A percentile compares a stretch with the other conserved stretches of the same genome.
These are phyloP conservation scores for Haplographium delicatum DNA, from an alignment of 495 filamentous ascomycete species.

Conservation along the genomic window DNA sequence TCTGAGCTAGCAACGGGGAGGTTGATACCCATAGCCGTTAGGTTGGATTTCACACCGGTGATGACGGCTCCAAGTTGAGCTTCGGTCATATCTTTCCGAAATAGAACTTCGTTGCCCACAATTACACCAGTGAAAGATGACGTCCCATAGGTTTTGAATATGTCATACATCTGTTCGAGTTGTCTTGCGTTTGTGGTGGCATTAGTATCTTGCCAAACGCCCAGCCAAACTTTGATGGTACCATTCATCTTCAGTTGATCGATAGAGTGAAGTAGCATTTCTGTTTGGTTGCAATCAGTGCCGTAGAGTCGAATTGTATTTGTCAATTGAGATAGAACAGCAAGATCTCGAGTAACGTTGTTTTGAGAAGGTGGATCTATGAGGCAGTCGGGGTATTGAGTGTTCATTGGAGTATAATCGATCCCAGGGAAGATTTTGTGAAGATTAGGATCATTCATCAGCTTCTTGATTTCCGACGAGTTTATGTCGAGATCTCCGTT, in stretches of 20 bases:
- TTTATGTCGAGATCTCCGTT: constrained; percentile 70
- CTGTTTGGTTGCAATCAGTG: constrained; percentile 96
- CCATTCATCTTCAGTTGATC: constrained; percentile 63
- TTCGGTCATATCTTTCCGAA: constrained; percentile 65
- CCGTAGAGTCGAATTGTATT: constrained; percentile 89
- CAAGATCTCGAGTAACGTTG: constrained; percentile 88
- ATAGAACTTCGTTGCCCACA: constrained; percentile 93
- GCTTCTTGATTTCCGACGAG: constrained; percentile 70
- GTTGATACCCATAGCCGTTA: constrained; percentile 58
- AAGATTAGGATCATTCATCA: constrained; percentile 74
- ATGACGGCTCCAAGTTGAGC: constrained; percentile 61
- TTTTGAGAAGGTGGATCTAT: constrained; percentile 78
- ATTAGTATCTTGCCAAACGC: constrained; percentile 90
- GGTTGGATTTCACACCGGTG: constrained; percentile 59
- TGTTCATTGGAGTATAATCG: constrained; percentile 89
- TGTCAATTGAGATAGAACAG: constrained; percentile 85
- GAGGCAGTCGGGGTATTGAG: constrained; percentile 84
- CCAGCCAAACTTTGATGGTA: constrained; percentile 85
- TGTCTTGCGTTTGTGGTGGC: constrained; percentile 78
- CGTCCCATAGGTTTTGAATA: constrained; percentile 63
- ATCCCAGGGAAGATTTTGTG: constrained; percentile 97
- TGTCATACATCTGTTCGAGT: constrained; percentile 70
- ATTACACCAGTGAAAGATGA: constrained; percentile 77
- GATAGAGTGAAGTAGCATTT: constrained; percentile 87
- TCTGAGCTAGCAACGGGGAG: constrained; percentile 85